Evolutionary conservation across 805 yeast genomes (phyloP), one percentile per base, ranked within the genome.

Genomic region (Wickerhamiella shivajii): DNA sequence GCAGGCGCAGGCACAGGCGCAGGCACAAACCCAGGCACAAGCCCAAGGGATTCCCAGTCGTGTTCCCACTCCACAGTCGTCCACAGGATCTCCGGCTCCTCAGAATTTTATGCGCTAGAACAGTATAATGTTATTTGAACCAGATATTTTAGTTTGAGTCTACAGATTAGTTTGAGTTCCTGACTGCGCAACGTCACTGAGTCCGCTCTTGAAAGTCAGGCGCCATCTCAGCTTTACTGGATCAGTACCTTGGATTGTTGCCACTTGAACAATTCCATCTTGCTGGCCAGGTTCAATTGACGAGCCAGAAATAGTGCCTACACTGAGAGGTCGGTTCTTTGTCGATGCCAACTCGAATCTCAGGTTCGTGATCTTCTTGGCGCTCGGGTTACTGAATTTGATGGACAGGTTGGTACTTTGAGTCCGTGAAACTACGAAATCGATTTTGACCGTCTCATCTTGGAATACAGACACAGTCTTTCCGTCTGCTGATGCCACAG

Each of bases 171-270:
- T 10, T n/a, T 14, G 10, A 5, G 17, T 27, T 4, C 34, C 34
- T n/a, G 20, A 19, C 15, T 24, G 28, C 16, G 19, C 27, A 5
- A 55, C 6, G 54, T 51, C 15, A 52, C 50, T n/a, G 7, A 72
- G 69, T 34, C 66, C 68, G 7, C 64, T 50, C 8, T 47, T 44
- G 50, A 69, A 80, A 37, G 67, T 67, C 16, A 68, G 64, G 52
- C 75, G 78, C 87, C 85, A 81, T 53, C 80, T 77, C 38, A 81
- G 62, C 53, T 77, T 79, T 44, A 77, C 53, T n/a, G 61, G 57
- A 10, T 55, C 52, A 4, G 31, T 11, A 18, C 50, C 51, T 2
- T 25, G 18, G 14, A 59, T 58, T 24, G 52, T 53, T 31, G 70
- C 61, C 21, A 56, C 60, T 53, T 79, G 90, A 4, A 60, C 53